Conservation (phyloP, 2,329 filamentous ascomycete species). For the Penicillium psychrosexuale region DNA sequence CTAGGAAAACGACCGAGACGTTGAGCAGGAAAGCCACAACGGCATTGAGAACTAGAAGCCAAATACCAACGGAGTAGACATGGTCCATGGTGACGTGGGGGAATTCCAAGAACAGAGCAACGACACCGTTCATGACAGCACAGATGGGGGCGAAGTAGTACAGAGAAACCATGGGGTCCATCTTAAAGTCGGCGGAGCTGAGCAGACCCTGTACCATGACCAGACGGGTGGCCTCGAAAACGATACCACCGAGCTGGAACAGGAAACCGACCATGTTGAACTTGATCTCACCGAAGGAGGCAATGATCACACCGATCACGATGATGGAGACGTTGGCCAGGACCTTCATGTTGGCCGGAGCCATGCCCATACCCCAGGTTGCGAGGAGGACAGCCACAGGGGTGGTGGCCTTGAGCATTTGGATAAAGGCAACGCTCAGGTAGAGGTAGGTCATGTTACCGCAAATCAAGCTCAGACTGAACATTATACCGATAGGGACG, state of each 20-base stretch:
- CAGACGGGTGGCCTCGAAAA: conserved; percentile 76
- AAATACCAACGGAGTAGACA: conserved; percentile 62
- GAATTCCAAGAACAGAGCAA: conserved; percentile 67
- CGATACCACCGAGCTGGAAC: conserved; percentile 70
- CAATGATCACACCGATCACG: conserved; percentile 89
- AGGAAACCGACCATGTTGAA: conserved; percentile 67
- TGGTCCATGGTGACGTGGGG: conserved; percentile 64
- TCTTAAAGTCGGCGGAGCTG: conserved; percentile 73
- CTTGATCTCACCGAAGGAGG: conserved; percentile 91
- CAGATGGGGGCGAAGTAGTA: conserved; percentile 90
- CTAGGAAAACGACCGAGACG: conserved; percentile 79
- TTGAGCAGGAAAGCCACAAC: conserved; percentile 75
- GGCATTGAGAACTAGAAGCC: conserved; percentile 69
- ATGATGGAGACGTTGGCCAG: conserved; percentile 93
- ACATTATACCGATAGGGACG: conserved; percentile 91
- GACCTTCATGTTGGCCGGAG: conserved; percentile 78
- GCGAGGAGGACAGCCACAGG: conserved; percentile 89
- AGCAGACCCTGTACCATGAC: conserved; percentile 84
- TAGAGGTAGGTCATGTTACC: conserved; percentile 95
- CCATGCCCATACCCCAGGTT: conserved; percentile 82
- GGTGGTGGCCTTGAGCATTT: conserved; percentile 79
- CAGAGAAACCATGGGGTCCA: conserved; percentile 82
- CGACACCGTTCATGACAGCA: conserved; percentile 72
- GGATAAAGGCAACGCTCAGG: conserved; percentile 92
- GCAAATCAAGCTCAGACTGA: conserved; percentile 93